Percentiles rank a stretch among this genome's conserved stretches.
These are phyloP conservation scores for Aspergillus ostianus DNA, from an alignment of 495 filamentous ascomycete species.

Conservation along the genomic window DNA sequence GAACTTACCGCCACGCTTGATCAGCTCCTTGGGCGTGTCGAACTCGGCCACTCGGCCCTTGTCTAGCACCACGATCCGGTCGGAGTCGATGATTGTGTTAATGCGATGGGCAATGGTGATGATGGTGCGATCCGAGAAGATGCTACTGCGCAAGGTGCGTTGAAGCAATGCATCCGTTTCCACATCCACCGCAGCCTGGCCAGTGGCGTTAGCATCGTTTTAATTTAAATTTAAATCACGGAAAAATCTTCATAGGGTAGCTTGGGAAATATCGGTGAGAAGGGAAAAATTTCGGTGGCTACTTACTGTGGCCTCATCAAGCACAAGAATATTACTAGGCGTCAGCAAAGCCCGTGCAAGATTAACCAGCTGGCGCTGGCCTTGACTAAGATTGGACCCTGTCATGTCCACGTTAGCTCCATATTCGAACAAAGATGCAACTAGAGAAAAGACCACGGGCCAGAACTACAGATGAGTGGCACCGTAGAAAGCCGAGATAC, in stretches of 20 bases:
- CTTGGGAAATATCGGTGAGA: constrained; percentile 1
- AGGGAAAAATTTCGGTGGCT: constrained; percentile 7
- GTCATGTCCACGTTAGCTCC: constrained; percentile 18
- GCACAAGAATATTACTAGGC: constrained; percentile 93
- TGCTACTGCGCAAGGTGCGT: constrained; percentile 52
- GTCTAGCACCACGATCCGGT: constrained; percentile 87
- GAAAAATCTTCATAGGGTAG: not conserved
- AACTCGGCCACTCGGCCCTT: constrained; percentile 59
- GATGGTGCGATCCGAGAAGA: constrained; percentile 88
- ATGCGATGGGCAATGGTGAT: constrained; percentile 97
- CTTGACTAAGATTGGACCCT: constrained; percentile 62
- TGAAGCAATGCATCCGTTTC: constrained; percentile 86
- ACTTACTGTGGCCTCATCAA: constrained; percentile 88
- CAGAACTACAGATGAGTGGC: constrained; percentile 3
- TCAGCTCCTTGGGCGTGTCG: constrained; percentile 54
- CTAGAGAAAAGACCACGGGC: not conserved
- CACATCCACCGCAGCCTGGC: constrained; percentile 84
- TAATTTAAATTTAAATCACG: constrained; percentile 3
- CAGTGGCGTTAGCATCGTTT: constrained; percentile 6
- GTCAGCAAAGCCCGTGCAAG: constrained; percentile 91
- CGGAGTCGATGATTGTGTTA: constrained; percentile 93
- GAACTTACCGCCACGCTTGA: constrained; percentile 52
- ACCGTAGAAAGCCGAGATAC: constrained; percentile 25
- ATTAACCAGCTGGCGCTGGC: constrained; percentile 85
- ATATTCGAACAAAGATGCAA: not conserved